Conservation (phyloP, 2,329 filamentous ascomycete species). For the Cadophora malorum region DNA sequence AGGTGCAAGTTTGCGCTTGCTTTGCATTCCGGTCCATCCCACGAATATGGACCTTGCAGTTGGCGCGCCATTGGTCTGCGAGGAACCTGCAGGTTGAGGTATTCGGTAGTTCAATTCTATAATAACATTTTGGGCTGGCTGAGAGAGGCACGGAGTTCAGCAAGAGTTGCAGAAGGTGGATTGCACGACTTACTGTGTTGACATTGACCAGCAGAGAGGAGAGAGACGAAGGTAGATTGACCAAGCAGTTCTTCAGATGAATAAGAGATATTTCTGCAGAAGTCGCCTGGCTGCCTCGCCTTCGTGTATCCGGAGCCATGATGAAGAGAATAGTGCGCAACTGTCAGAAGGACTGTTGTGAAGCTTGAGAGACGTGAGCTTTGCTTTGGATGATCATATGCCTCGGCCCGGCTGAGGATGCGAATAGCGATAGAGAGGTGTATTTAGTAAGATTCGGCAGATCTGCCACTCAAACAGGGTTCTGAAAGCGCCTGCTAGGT, state of each 20-base stretch:
- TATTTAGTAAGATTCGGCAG: neutral
- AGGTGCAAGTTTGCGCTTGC: conserved; percentile 79
- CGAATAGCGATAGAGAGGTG: neutral
- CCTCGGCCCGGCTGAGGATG: conserved; percentile 17
- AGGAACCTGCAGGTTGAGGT: conserved; percentile 55
- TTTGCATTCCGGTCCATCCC: conserved; percentile 98
- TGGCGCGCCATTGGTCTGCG: conserved; percentile 53
- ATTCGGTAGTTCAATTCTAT: conserved; percentile 85
- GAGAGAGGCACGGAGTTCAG: conserved; percentile 17
- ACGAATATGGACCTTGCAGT: conserved; percentile 78
- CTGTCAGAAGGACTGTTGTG: neutral
- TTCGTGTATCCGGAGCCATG: conserved; percentile 39
- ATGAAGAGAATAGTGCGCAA: neutral
- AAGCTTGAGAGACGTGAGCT: conserved; percentile 5
- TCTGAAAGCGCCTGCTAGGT: neutral
- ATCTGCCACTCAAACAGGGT: neutral
- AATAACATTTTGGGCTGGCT: conserved; percentile 95
- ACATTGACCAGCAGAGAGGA: conserved; percentile 86
- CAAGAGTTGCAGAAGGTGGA: neutral
- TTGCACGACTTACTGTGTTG: conserved; percentile 74
- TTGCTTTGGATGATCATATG: neutral
- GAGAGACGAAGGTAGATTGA: conserved; percentile 86
- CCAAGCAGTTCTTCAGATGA: conserved; percentile 91
- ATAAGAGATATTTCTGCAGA: conserved; percentile 85
- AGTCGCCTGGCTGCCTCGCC: conserved; percentile 63